A percentile compares a stretch with the other conserved stretches of the same genome.
These are phyloP conservation scores for Globisporangium sylvaticum DNA, from an alignment of 352 stramenopile genomes.

Conservation along the genomic window DNA sequence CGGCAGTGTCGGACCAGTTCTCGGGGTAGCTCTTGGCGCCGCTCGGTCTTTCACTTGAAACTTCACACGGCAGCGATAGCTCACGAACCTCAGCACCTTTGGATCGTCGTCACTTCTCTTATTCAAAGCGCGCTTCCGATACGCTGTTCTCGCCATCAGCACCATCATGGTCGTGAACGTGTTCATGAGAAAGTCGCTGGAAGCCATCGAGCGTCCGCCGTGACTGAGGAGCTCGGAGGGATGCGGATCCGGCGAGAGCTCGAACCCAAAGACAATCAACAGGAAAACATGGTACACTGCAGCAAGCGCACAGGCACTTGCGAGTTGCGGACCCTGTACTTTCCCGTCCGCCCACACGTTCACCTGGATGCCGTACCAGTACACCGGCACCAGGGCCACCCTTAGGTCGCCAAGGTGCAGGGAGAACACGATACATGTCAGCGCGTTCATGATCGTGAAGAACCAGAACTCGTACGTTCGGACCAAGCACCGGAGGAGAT, in stretches of 20 bases:
- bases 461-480: conserved; percentile 43
- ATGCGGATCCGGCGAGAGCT: conserved; percentile 5
- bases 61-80: conserved; percentile 25
- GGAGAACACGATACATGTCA: conserved; percentile 16
- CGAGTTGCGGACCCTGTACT: conserved; percentile 8
- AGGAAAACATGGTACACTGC: conserved; percentile 3
- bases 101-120: conserved; percentile 17
- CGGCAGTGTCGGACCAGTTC: not conserved
- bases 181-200: conserved; percentile 23
- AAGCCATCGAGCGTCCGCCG: conserved; percentile 1
- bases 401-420: conserved; percentile 20
- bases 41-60: conserved; percentile 1
- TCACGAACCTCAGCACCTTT: conserved; percentile 24
- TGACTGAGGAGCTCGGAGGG: conserved; percentile 9
- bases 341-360: conserved; percentile 30
- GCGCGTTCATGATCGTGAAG: conserved; percentile 22
- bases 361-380: conserved; percentile 23
- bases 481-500: conserved; percentile 10
- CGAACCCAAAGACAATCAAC: conserved; percentile 3
- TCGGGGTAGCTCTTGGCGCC: not conserved
- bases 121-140: conserved; percentile 16
- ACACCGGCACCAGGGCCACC: conserved; percentile 8
- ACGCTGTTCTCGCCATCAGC: conserved; percentile 26
- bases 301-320: not conserved
- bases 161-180: conserved; percentile 24